phyloP scores from a whole-genome alignment of 805 yeast genomes.

The Metschnikowia kunwiensis region DNA sequence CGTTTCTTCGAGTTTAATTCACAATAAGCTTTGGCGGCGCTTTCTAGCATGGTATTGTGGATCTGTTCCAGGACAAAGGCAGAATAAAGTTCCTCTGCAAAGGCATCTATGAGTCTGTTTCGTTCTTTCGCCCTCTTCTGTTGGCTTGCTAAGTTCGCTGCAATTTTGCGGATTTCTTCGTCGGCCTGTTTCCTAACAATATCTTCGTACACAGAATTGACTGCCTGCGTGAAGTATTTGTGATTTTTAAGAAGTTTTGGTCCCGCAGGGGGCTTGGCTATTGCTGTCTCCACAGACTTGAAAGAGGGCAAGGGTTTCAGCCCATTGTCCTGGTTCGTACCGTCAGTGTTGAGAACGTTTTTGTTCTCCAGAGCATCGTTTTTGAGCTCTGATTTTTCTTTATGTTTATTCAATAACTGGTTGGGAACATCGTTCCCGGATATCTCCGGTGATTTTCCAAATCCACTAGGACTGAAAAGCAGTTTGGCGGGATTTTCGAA shows the following conservation, averaged over 20 bases:
- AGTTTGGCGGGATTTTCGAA: no score
- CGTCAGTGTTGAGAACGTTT: constrained; percentile 6
- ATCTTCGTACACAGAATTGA: constrained; percentile 19
- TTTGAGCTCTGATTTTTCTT: constrained; percentile 5
- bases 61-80: constrained; percentile 63
- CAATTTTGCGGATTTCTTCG: constrained; percentile 23
- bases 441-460: no score
- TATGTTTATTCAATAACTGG: no score
- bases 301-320: neutral
- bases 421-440: no score
- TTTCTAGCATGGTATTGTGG: constrained; percentile 40
- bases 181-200: constrained; percentile 24
- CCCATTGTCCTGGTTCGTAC: neutral
- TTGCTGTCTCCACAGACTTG: neutral
- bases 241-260: constrained; percentile 18
- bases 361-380: constrained; percentile 8
- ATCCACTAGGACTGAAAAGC: no score
- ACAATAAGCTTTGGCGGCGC: constrained; percentile 44
- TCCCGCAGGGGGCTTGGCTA: neutral
- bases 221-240: constrained; percentile 29
- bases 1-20: constrained; percentile 27
- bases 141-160: constrained; percentile 25
- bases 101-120: constrained; percentile 27
- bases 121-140: constrained; percentile 24
- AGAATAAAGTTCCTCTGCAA: constrained; percentile 50